Evolutionary conservation across 2,329 filamentous ascomycete species (phyloP).

Genomic region (Ophiobolus disseminans): DNA sequence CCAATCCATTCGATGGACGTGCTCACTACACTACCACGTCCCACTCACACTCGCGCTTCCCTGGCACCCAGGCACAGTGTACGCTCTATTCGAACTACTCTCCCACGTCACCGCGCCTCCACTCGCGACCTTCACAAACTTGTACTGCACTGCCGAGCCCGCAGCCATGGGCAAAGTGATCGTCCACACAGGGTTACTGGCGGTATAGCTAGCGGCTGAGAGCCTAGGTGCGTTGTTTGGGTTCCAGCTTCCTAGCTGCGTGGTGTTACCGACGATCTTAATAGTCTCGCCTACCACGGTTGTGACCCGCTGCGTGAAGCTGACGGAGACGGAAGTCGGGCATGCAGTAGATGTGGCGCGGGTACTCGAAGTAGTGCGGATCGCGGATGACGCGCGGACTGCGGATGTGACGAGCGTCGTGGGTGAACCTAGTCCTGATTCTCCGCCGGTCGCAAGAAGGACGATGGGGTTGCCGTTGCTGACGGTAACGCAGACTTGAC

Average conservation of each 20-base stretch:
- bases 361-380: conserved; percentile 9
- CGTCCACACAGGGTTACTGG: conserved; percentile 57
- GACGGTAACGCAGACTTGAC: conserved; percentile 52
- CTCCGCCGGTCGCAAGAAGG: conserved; percentile 36
- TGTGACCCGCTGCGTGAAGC: conserved; percentile 55
- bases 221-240: conserved; percentile 50
- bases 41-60: conserved; percentile 31
- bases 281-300: conserved; percentile 60
- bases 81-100: conserved; percentile 52
- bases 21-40: conserved; percentile 32
- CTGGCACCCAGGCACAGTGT: conserved; percentile 43
- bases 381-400: conserved; percentile 18
- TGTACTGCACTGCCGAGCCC: conserved; percentile 53
- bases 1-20: too few relatives aligned
- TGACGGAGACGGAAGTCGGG: conserved; percentile 44
- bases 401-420: conserved; percentile 5
- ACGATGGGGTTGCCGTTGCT: conserved; percentile 55
- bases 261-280: conserved; percentile 53
- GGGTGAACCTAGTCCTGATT: too few relatives aligned
- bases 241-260: conserved; percentile 56
- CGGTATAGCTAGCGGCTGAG: conserved; percentile 53
- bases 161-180: conserved; percentile 50
- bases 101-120: conserved; percentile 57
- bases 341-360: conserved; percentile 28
- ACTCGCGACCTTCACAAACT: conserved; percentile 56